These are phyloP conservation scores for Hibiscus mutabilis DNA, from an alignment of 345 rosid species.

Conservation along the genomic window DNA sequence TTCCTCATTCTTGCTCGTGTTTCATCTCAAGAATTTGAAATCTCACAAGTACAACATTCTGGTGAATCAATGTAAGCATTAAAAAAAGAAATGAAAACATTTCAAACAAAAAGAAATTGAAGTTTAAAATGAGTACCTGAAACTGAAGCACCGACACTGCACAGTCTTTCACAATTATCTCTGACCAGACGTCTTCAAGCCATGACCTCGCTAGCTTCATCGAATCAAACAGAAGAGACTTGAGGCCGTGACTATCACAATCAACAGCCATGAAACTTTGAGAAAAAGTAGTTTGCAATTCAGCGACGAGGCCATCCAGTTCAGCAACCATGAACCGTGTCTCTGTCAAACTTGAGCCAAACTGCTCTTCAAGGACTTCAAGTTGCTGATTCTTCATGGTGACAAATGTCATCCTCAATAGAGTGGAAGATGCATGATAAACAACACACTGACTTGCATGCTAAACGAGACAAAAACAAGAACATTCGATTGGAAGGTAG, in stretches of 20 bases:
- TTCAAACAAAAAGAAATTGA: background rate
- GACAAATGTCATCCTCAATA: no score
- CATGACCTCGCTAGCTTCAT: constrained; percentile 45
- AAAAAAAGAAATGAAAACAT: background rate
- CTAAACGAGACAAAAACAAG: background rate
- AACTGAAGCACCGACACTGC: constrained; percentile 79
- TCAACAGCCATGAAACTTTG: constrained; percentile 38
- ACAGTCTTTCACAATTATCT: constrained; percentile 78
- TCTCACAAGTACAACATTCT: constrained; percentile 80
- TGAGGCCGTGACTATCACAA: constrained; percentile 40
- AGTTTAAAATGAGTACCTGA: no score
- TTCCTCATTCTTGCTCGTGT: constrained; percentile 51
- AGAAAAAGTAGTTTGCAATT: constrained; percentile 34
- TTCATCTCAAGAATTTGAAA: constrained; percentile 52
- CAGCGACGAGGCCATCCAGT: constrained; percentile 45
- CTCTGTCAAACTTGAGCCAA: constrained; percentile 46
- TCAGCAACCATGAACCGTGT: constrained; percentile 45
- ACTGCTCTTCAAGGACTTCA: constrained; percentile 55
- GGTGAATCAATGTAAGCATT: background rate
- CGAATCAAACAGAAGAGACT: constrained; percentile 46
- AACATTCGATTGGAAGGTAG: no score
- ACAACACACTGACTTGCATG: background rate
- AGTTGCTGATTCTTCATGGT: constrained; percentile 40
- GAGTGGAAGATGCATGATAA: background rate
- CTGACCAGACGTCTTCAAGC: constrained; percentile 96